Evolutionary conservation across 108 stramenopile genomes (phyloP), one percentile per base, ranked within the genome.

Genomic region (Cyclostephanos tholiformis): DNA sequence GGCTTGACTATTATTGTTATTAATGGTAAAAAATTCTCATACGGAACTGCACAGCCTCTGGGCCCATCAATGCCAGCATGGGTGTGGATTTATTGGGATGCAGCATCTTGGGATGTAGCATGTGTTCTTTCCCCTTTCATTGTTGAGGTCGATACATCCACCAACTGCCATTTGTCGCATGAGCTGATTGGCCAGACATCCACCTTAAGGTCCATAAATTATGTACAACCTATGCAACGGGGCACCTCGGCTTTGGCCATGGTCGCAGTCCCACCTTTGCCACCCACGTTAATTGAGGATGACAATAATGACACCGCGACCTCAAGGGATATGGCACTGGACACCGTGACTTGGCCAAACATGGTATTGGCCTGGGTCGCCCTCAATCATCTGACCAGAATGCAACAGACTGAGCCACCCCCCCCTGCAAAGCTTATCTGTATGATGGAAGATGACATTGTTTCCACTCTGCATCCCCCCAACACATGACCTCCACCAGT

Each of bases 71-170:
- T 4, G 32, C 32, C 32, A 32, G 32, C 32, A 32, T 4, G 32
- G 32, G 2, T 32, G 32, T 4, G 32, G 32, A 2, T 32, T 32
- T 4, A 44, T 61, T n/a, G 48, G 29, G n/a, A 38, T 17, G 22
- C 49, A 62, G 8, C 41, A 13, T 32, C 32, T 32, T 32, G 48
- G 65, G 0, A 62, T 59, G 9, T 55, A n/a, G n/a, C n/a, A 39
- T 25, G n/a, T 75, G 1, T 25, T 68, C 17, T 76, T 75, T 19
- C 74, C 74, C 30, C 65, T 6, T 75, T 75, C 56, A 41, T 38
- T 5, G 11, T 66, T 0, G 17, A 25, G 20, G 59, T 75, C 3
- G 66, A 75, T 22, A 57, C 56, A 9, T 49, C 74, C 19, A 29
- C 38, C n/a, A 65, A 61, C 36, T 57, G 49, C 46, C 39, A 65